phyloP scores from a whole-genome alignment of 768 basidiomycete species.

The Rossbeevera mucosa region DNA sequence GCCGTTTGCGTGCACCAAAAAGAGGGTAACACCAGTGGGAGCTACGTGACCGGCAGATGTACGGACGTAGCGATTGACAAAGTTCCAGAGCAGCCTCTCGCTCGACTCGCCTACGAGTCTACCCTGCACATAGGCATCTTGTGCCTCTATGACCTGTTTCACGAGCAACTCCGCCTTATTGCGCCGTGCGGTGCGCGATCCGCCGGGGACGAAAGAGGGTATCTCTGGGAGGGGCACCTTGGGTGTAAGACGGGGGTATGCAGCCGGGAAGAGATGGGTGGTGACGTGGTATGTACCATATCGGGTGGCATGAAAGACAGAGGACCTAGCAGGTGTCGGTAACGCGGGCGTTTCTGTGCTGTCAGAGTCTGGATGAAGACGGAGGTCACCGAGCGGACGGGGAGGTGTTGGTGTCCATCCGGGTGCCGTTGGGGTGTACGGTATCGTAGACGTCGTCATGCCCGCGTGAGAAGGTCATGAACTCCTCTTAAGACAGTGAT shows the following conservation, averaged over 20 bases:
- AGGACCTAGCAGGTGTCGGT: constrained; percentile 18
- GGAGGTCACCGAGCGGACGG: constrained; percentile 17
- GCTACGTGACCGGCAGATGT: neutral
- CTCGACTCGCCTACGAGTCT: constrained; percentile 14
- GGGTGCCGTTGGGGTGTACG: constrained; percentile 13
- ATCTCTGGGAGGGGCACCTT: constrained; percentile 21
- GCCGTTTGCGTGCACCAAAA: constrained; percentile 83
- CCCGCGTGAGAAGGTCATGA: neutral
- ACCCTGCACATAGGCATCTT: constrained; percentile 12
- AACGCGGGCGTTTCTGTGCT: constrained; percentile 9
- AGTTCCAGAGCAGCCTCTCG: constrained; percentile 56
- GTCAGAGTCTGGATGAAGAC: constrained; percentile 10
- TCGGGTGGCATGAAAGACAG: constrained; percentile 17
- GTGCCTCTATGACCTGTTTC: constrained; percentile 18
- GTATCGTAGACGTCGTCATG: constrained; percentile 13
- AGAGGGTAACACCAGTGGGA: constrained; percentile 48
- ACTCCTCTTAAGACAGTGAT: too few species aligned
- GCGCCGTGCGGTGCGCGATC: constrained; percentile 8
- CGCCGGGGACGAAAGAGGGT: constrained; percentile 10
- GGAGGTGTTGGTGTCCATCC: constrained; percentile 21
- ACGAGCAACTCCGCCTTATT: constrained; percentile 6
- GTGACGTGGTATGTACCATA: constrained; percentile 21
- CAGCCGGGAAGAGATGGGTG: constrained; percentile 30
- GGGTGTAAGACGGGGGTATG: constrained; percentile 23
- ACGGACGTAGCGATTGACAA: constrained; percentile 62